Evolutionary conservation across 2,329 filamentous ascomycete genomes (phyloP), one percentile per base, ranked within the genome.

Genomic region (Bipolaris zeicola): DNA sequence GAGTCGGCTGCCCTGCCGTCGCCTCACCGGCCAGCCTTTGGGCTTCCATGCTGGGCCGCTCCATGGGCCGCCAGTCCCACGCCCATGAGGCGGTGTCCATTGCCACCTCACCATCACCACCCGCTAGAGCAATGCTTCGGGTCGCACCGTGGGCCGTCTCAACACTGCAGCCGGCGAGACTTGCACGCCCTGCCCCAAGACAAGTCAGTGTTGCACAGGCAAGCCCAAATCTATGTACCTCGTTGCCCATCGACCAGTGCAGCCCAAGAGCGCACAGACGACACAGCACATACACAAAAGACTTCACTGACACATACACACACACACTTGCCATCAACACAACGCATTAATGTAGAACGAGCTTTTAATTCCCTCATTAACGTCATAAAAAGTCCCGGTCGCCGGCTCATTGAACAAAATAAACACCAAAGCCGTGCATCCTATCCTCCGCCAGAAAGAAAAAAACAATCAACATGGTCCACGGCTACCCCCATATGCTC

Each of bases 341-440:
- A 48, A 43, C 14, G 14, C 33, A 37, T 34, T 47, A 53, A 37
- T 57, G 50, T 20, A 63, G 63, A 47, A 38, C 26, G 64, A 73
- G 71, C 72, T 75, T 75, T 75, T 75, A 65, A 74, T 74, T 75
- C 67, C 65, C 71, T 74, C 70, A 68, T 72, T 69, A 69, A 70
- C 67, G 57, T 73, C 68, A 70, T 66, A 63, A 68, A 68, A 39
- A 60, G 57, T 54, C 64, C 58, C 50, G 46, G 53, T 65, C 67
- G 55, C 66, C 58, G 59, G 58, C 61, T 64, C 60, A 49, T 66
- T 57, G 37, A 44, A 59, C 59, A 59, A 58, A 66, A 60, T 65
- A 72, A 61, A 68, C 66, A 70, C 63, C 63, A 69, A 58, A 56
- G 58, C 57, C 56, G 53, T 39, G 55, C 61, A 57, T 55, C 41